A percentile compares a stretch with the other conserved stretches of the same genome.
These are phyloP conservation scores for Westerdykella sp. DNA, from an alignment of 2,329 filamentous ascomycete species.

Conservation along the genomic window DNA sequence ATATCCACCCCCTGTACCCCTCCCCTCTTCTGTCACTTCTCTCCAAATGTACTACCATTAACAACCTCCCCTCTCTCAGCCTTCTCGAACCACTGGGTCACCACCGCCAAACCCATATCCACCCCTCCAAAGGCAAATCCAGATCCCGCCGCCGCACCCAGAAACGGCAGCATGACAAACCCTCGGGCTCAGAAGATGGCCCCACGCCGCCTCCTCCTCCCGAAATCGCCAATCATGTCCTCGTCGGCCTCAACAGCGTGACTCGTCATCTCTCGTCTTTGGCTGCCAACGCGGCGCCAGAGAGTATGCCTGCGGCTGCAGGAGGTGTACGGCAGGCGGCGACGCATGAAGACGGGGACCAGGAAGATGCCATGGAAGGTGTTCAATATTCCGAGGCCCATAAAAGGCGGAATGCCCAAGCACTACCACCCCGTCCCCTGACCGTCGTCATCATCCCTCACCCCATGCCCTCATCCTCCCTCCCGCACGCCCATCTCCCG, in stretches of 20 bases:
- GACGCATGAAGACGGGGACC: neutral
- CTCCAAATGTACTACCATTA: neutral
- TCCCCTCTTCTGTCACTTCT: neutral
- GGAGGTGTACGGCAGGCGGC: neutral
- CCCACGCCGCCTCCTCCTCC: conserved; percentile 40
- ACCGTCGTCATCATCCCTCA: conserved; percentile 29
- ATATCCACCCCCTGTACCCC: neutral
- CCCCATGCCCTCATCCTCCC: conserved; percentile 27
- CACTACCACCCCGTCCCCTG: conserved; percentile 3
- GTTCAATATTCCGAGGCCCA: neutral
- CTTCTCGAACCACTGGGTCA: conserved; percentile 59
- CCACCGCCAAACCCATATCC: conserved; percentile 50
- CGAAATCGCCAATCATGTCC: conserved; percentile 49
- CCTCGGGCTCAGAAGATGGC: conserved; percentile 1
- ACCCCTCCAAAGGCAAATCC: conserved; percentile 53
- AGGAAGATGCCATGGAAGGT: neutral
- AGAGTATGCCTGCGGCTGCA: conserved; percentile 5
- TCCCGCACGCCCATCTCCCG: conserved; percentile 30
- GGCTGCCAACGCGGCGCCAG: conserved; percentile 22
- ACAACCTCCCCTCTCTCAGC: conserved; percentile 37
- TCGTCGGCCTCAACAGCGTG: conserved; percentile 60
- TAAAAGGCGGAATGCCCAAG: neutral
- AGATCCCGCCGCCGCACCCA: conserved; percentile 44
- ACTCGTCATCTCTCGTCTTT: conserved; percentile 52
- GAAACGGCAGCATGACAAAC: conserved; percentile 9